Evolutionary conservation across 768 basidiomycete genomes (phyloP), one percentile per base, ranked within the genome.

Genomic region (Lanmaoa rubissima): DNA sequence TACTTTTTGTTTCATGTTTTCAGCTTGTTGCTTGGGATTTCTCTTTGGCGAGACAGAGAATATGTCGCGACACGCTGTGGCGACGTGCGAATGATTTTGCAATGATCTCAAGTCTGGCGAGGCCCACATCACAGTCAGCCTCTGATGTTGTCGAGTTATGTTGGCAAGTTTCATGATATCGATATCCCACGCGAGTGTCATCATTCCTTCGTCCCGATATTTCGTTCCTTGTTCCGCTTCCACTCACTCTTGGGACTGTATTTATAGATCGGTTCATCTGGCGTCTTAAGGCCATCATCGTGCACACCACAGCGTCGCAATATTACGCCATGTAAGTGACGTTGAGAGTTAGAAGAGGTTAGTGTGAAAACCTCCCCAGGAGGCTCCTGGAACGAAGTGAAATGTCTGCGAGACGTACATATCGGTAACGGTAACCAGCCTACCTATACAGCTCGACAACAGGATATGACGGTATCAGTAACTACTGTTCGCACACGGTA

Each of bases 1-100:
- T 49, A 58, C 13, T 21, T 47, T 54, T 46, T 14, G 53, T 41
- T 57, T 46, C 45, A 19, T 67, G 66, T 58, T 66, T 52, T 69
- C 58, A 24, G 28, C 24, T 51, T 47, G 46, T 48, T 48, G 26
- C 9, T 21, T 32, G 6, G 40, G 31, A 36, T 36, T 43, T 1
- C 19, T 31, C 28, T 39, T 41, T 26, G 40, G 36, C 10, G 32
- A 48, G 42, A 36, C 43, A 17, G 32, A 17, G 32, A 1, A 24
- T n/a, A 6, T 38, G 19, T 21, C 4, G 26, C 1, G 21, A 28
- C 14, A 52, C 26, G n/a, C n/a, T 35, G 14, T 31, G 36, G 35
- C 1, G 31, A 45, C 19, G 31, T n/a, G 16, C 21, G 41, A 40
- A n/a, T 13, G 9, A 14, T 31, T 41, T n/a, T 3, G 50, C 16